Percentiles rank a stretch among this genome's conserved stretches.
These are phyloP conservation scores for Lactarius hatsudake DNA, from an alignment of 768 basidiomycete species.

Conservation along the genomic window DNA sequence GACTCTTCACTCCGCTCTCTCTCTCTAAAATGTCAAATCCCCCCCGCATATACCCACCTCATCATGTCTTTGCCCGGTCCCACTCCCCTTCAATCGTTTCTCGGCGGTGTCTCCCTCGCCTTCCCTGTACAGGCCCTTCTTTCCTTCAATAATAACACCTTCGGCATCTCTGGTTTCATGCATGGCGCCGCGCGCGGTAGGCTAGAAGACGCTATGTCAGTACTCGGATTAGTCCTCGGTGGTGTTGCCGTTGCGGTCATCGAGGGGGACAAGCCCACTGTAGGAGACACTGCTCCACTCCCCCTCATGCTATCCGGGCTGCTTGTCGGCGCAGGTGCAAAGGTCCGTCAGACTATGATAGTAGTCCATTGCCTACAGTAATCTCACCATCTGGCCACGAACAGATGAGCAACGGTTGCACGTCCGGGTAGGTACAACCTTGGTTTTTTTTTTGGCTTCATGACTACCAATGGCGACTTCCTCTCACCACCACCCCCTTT, in stretches of 20 bases:
- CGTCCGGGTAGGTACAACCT: constrained; percentile 48
- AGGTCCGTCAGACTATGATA: constrained; percentile 12
- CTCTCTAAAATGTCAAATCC: background rate
- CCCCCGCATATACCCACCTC: constrained; percentile 9
- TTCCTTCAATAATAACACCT: constrained; percentile 52
- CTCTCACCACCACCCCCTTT: background rate
- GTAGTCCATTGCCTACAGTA: background rate
- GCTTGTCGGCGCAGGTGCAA: constrained; percentile 57
- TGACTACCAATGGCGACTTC: background rate
- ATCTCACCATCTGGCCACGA: background rate
- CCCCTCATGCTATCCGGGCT: constrained; percentile 47
- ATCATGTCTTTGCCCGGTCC: constrained; percentile 14
- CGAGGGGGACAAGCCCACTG: constrained; percentile 38
- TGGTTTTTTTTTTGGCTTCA: background rate
- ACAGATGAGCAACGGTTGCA: constrained; percentile 60
- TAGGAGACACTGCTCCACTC: constrained; percentile 28
- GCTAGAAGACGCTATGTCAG: constrained; percentile 42
- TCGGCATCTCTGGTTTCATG: constrained; percentile 62
- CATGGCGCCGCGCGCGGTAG: constrained; percentile 48
- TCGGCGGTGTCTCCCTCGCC: constrained; percentile 54
- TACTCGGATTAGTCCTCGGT: constrained; percentile 48
- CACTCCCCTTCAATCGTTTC: constrained; percentile 47
- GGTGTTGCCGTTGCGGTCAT: constrained; percentile 45
- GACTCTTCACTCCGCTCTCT: background rate
- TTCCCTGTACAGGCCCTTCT: constrained; percentile 52